Evolutionary conservation across 2,329 filamentous ascomycete species (phyloP), one percentile per base, ranked within the genome.

Genomic region (Aspergillus neoniger): DNA sequence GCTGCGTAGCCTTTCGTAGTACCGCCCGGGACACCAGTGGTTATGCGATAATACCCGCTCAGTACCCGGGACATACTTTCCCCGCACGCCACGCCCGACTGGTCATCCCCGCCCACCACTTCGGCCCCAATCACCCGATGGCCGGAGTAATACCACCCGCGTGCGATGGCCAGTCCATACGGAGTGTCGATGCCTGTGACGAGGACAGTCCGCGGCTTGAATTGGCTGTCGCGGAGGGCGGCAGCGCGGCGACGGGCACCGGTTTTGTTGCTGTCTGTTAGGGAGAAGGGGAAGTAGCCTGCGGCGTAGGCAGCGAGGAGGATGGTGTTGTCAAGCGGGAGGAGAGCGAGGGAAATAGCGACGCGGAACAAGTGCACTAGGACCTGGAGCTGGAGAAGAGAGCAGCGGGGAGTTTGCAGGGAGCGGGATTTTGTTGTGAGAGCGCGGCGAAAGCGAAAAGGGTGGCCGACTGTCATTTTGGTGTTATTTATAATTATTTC

Each of bases 101-200:
- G 15, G 6, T 28, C 14, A 28, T 76, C 72, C 19, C 74, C 59
- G 1, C 79, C 74, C 51, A 85, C 81, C 55, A 88, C 85, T 68
- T 91, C 89, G 10, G 88, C 89, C 4, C 88, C 90, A 43, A 92
- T 83, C 41, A 92, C 88, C n/a, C 82, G 81, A 71, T 92, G 88
- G 2, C 88, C 88, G 1, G 82, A 81, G 23, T 82, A 74, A 65
- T 88, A 81, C 72, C 92, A 89, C 3, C 84, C 74, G 36, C 90
- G 84, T 4, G 89, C 88, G 8, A 93, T 76, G 0, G 80, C 77
- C 3, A 92, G 80, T 4, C 89, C 90, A 71, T 91, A 90, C 47
- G 85, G 82, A 83, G 91, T 92, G 49, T 86, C 85, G 2, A 92
- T 81, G 2, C 90, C 90, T 0, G 90, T 92, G 44, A 93, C 83